phyloP scores from a whole-genome alignment of 1,139 yeast species.

The Zygosaccharomyces pseudobailii region DNA sequence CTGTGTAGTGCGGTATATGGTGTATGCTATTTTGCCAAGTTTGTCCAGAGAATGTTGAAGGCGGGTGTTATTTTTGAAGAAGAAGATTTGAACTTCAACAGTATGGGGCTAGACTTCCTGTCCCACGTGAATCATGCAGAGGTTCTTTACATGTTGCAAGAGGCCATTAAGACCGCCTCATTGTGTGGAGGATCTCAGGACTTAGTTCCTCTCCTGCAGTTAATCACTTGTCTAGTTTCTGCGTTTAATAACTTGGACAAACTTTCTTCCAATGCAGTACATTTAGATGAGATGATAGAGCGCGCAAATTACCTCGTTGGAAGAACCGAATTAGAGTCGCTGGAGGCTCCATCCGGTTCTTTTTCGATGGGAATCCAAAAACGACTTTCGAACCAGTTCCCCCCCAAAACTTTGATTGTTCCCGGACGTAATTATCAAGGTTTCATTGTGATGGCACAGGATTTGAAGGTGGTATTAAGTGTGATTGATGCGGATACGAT shows the following conservation, averaged over 20 bases:
- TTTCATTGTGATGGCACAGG: slow-evolving; percentile 25
- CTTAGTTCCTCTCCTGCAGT: slow-evolving; percentile 13
- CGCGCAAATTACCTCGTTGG: slow-evolving; percentile 9
- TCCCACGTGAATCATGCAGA: slow-evolving; percentile 17
- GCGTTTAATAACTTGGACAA: slow-evolving; percentile 14
- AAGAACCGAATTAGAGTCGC: not conserved
- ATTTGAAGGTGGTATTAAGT: slow-evolving; percentile 36
- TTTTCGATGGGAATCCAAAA: slow-evolving; percentile 50
- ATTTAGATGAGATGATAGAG: slow-evolving; percentile 14
- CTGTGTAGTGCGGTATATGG: slow-evolving; percentile 48
- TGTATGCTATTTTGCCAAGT: slow-evolving; percentile 48
- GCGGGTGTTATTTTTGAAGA: slow-evolving; percentile 67
- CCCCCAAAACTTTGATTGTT: slow-evolving; percentile 43
- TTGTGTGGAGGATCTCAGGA: slow-evolving; percentile 3
- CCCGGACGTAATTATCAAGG: slow-evolving; percentile 32
- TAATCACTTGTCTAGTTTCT: slow-evolving; percentile 18
- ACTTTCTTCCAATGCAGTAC: slow-evolving; percentile 12
- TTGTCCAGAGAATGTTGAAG: slow-evolving; percentile 44
- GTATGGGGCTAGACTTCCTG: slow-evolving; percentile 45
- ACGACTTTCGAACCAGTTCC: slow-evolving; percentile 53
- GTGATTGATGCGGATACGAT: slow-evolving; percentile 38
- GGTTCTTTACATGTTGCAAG: slow-evolving; percentile 10
- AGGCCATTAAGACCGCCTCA: slow-evolving; percentile 11
- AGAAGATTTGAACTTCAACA: slow-evolving; percentile 65
- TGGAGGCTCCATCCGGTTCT: slow-evolving; percentile 39